Conservation (phyloP, 495 filamentous ascomycete genomes). For the Xylaria castorea region DNA sequence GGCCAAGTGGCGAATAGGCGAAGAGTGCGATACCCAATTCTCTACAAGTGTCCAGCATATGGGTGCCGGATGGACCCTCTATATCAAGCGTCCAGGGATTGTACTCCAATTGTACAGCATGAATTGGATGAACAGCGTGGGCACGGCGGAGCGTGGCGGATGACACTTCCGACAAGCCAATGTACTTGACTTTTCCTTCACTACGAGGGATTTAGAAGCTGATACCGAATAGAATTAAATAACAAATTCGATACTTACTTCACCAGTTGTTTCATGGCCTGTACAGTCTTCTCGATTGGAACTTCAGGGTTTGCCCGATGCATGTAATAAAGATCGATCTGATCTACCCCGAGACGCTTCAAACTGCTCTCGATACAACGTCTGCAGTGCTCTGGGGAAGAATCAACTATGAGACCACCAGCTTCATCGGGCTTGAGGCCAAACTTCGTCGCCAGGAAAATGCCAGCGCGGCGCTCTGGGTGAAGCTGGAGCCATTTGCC, state of each 20-base stretch:
- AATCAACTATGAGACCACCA: slow-evolving; percentile 40
- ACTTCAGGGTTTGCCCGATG: slow-evolving; percentile 61
- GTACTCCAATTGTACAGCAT: slow-evolving; percentile 57
- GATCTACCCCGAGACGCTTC: slow-evolving; percentile 55
- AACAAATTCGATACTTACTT: slow-evolving; percentile 31
- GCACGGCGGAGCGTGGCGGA: slow-evolving; percentile 50
- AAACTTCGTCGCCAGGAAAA: slow-evolving; percentile 67
- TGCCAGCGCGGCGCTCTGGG: slow-evolving; percentile 55
- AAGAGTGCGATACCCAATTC: slow-evolving; percentile 58
- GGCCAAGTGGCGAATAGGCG: slow-evolving; percentile 56
- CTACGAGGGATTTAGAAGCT: slow-evolving; percentile 32
- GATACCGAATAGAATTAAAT: background rate
- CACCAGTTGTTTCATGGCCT: slow-evolving; percentile 54
- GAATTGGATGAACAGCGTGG: slow-evolving; percentile 43
- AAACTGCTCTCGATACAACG: slow-evolving; percentile 59
- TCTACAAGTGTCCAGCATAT: slow-evolving; percentile 49
- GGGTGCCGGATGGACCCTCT: slow-evolving; percentile 43
- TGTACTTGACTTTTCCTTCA: slow-evolving; percentile 58
- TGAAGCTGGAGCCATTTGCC: slow-evolving; percentile 60
- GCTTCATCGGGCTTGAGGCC: slow-evolving; percentile 40
- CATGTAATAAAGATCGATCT: slow-evolving; percentile 68
- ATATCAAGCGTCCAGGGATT: slow-evolving; percentile 52
- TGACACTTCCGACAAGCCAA: slow-evolving; percentile 55
- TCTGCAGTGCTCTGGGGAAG: slow-evolving; percentile 60
- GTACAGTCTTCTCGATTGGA: slow-evolving; percentile 70